Evolutionary conservation across 345 rosid genomes (phyloP), one percentile per base, ranked within the genome.

Genomic region (Lepidium sativum): DNA sequence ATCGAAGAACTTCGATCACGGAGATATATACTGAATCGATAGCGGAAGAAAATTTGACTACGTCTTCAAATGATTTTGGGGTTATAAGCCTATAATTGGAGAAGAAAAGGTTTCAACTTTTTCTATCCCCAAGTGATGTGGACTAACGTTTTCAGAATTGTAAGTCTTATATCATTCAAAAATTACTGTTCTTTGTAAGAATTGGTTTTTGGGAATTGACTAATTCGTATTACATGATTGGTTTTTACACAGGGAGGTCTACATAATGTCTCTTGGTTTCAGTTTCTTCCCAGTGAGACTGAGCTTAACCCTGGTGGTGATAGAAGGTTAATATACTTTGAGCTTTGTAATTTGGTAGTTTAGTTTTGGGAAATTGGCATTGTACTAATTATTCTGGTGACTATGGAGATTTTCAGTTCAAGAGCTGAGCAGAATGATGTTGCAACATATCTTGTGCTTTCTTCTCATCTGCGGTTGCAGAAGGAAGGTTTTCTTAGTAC

Each of bases 191-290:
- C 2, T 20, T 27, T 16, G 12, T 34, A 29, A 16, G 45, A 23
- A 9, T 25, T 32, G 20, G 2, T 37, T 42, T 27, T 45, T 15
- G 45, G 15, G 31, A 11, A 21, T 4, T 54, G 51, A 13, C 43
- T n/a, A 17, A 10, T 77, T 53, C 10, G 25, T 45, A 17, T 57
- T 58, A 54, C 31, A 2, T 44, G 43, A 40, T 65, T 44, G 27
- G 61, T 64, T 58, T 68, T 63, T n/a, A 21, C 20, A 21, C 85
- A 94, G 99, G 92, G 95, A 44, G 92, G 95, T 80, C 82, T 90
- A 58, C 88, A 85, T 59, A 87, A 83, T 17, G 71, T 90, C 34
- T 88, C 99, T 13, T 94, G 99, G 99, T 94, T 94, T 80, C 99
- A 94, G 82, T 88, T 87, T 75, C 90, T 86, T 62, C 99, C 97